Percentiles rank a stretch among this genome's conserved stretches.
Conservation (phyloP, 768 basidiomycete genomes). For the Chlorophyllum brunneum region DNA sequence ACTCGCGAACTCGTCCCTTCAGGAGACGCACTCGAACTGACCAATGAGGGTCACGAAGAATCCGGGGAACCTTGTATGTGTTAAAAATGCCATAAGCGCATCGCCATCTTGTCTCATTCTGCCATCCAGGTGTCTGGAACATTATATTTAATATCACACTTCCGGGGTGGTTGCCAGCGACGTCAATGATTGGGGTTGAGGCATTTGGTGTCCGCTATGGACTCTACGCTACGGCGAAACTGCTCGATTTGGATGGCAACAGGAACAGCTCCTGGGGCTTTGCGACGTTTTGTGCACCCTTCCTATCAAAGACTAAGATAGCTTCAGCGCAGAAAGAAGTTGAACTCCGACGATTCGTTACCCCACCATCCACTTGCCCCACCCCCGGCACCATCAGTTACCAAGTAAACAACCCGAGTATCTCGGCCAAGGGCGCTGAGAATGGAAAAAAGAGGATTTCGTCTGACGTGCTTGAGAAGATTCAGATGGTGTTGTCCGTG, state of each 20-base stretch:
- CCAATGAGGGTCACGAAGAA: constrained; percentile 62
- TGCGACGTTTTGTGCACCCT: constrained; percentile 51
- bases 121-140: constrained; percentile 53
- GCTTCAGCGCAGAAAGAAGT: constrained; percentile 41
- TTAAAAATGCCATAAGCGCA: constrained; percentile 2
- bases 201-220: constrained; percentile 60
- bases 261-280: constrained; percentile 39
- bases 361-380: constrained; percentile 32
- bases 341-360: constrained; percentile 49
- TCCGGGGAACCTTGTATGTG: constrained; percentile 45
- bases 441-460: constrained; percentile 36
- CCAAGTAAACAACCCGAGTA: constrained; percentile 35
- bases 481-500: constrained; percentile 62
- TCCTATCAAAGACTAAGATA: constrained; percentile 41
- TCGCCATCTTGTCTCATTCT: not conserved
- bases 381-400: constrained; percentile 37
- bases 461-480: constrained; percentile 49
- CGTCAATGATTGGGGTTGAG: constrained; percentile 46
- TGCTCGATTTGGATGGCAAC: constrained; percentile 41
- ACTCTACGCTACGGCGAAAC: constrained; percentile 65
- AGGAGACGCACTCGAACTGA: constrained; percentile 51
- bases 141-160: constrained; percentile 76
- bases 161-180: constrained; percentile 88
- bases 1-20: constrained; percentile 56
- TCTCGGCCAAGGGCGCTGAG: constrained; percentile 16